These are phyloP conservation scores for Saccharomyces cerevisiae DNA, from an alignment of 805 yeast species.

Conservation along the genomic window DNA sequence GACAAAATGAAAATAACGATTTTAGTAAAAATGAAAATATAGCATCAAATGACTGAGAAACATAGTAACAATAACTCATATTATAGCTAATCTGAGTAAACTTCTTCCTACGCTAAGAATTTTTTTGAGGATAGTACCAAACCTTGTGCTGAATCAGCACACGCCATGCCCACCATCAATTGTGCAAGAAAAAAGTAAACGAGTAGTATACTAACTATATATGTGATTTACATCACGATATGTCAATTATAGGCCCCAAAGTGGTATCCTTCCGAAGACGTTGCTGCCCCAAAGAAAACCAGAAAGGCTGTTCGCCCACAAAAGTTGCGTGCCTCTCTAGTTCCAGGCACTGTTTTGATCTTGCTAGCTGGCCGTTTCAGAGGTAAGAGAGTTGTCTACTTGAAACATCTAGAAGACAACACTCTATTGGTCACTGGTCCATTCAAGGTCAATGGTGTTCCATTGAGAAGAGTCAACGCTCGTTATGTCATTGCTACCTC, in stretches of 20 bases:
- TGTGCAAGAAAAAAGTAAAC: neutral
- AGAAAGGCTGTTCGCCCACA: constrained; percentile 91
- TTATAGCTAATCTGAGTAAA: neutral
- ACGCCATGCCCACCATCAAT: neutral
- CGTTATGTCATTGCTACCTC: constrained; percentile 99
- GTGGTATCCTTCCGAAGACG: constrained; percentile 93
- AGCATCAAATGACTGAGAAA: neutral
- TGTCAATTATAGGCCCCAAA: constrained; percentile 53
- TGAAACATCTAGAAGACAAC: constrained; percentile 95
- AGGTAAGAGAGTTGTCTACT: constrained; percentile 98
- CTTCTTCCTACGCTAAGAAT: neutral
- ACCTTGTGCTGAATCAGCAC: neutral
- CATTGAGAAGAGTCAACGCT: constrained; percentile 97
- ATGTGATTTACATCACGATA: neutral
- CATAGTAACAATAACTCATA: neutral
- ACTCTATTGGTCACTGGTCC: constrained; percentile 96
- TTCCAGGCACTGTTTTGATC: constrained; percentile 96
- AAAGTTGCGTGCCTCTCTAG: constrained; percentile 89
- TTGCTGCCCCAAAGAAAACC: constrained; percentile 76
- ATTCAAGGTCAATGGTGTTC: constrained; percentile 99
- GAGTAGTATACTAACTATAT: constrained; percentile 11
- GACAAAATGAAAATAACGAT: neutral
- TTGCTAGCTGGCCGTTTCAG: constrained; percentile 98
- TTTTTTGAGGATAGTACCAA: too few relatives aligned
- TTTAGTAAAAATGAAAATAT: too few relatives aligned